phyloP scores from a whole-genome alignment of 192 early-diverging fungal genomes.

The Physocladia obscura region DNA sequence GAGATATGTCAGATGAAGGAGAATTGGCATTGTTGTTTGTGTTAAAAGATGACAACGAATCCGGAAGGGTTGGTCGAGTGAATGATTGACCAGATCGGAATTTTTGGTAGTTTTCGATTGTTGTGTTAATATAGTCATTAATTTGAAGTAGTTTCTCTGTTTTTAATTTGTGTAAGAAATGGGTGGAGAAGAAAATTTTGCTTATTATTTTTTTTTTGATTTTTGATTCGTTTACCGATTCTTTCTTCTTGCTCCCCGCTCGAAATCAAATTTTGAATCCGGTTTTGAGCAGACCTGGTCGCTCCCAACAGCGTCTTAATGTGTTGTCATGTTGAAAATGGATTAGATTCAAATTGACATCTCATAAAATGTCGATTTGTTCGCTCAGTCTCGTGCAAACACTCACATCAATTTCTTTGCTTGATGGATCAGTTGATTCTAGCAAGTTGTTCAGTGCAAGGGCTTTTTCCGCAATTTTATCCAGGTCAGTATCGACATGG shows the following conservation, averaged over 20 bases:
- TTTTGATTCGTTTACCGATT: conserved; percentile 72
- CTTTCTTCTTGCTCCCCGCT: conserved; percentile 74
- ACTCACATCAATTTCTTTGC: conserved; percentile 6
- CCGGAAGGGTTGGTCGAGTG: not conserved
- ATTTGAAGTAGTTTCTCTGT: conserved; percentile 66
- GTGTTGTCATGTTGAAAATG: not conserved
- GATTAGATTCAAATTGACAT: not conserved
- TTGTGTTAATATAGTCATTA: conserved; percentile 80
- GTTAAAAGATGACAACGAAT: not conserved
- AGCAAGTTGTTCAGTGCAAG: conserved; percentile 75
- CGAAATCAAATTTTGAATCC: conserved; percentile 71
- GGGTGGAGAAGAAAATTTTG: no score
- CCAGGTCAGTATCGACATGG: conserved; percentile 76
- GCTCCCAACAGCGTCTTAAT: conserved; percentile 64
- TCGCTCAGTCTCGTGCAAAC: no score
- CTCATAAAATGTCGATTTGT: not conserved
- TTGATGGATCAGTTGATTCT: conserved; percentile 9
- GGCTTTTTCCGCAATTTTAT: conserved; percentile 76
- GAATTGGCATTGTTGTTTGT: not conserved
- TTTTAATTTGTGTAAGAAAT: not conserved
- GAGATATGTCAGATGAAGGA: conserved; percentile 1
- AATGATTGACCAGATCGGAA: conserved; percentile 46
- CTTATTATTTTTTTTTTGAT: no score
- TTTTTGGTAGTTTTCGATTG: conserved; percentile 67
- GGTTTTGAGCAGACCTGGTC: conserved; percentile 68